A percentile compares a stretch with the other conserved stretches of the same genome.
Conservation (phyloP, 108 stramenopile genomes). For the Nitzschia putrida region DNA sequence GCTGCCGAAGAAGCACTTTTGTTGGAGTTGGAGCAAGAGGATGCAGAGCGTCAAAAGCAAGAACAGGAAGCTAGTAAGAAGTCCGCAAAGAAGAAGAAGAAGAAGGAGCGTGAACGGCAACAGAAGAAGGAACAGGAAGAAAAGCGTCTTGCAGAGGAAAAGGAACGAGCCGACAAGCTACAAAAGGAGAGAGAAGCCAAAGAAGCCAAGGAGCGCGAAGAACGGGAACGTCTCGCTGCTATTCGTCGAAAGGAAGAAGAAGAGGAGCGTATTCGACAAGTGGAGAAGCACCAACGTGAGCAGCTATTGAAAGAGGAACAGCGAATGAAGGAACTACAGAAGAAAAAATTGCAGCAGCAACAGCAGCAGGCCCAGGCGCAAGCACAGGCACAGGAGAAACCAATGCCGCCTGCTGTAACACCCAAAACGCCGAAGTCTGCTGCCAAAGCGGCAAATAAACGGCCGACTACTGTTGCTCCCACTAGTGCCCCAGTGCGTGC, state of each 20-base stretch:
- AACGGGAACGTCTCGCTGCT: conserved; percentile 35
- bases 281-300: conserved; percentile 38
- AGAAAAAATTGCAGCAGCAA: conserved; percentile 2
- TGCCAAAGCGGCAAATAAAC: background rate
- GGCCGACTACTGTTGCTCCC: background rate
- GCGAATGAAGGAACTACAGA: conserved; percentile 25
- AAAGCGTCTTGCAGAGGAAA: conserved; percentile 58
- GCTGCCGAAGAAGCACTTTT: conserved; percentile 84
- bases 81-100: conserved; percentile 84
- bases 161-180: conserved; percentile 48
- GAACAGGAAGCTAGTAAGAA: conserved; percentile 75
- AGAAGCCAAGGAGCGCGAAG: conserved; percentile 48
- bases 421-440: conserved; percentile 1
- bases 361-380: background rate
- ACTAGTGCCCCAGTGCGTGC: background rate
- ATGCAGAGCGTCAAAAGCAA: conserved; percentile 68
- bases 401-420: conserved; percentile 7
- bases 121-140: conserved; percentile 77
- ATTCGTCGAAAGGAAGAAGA: conserved; percentile 43
- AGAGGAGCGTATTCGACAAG: conserved; percentile 33
- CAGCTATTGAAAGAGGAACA: conserved; percentile 26
- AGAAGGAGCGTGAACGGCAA: conserved; percentile 82
- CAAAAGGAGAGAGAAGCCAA: conserved; percentile 48
- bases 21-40: conserved; percentile 75
- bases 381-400: background rate